phyloP scores from a whole-genome alignment of 495 filamentous ascomycete species.

The Endocarpon pusillum region DNA sequence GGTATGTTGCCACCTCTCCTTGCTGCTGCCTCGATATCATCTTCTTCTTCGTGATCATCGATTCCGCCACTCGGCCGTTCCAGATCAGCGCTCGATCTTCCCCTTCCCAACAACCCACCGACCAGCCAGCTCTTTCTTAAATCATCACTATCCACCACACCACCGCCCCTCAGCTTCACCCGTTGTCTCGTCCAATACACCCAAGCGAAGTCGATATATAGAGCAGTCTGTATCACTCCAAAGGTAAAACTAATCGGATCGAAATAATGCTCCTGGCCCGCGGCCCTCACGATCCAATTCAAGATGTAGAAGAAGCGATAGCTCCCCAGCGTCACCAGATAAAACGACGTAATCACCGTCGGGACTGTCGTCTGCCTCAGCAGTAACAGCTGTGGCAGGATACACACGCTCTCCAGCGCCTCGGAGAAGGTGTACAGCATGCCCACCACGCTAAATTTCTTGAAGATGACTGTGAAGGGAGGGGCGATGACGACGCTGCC shows the following conservation, averaged over 20 bases:
- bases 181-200: conserved; percentile 87
- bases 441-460: conserved; percentile 16
- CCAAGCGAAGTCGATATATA: conserved; percentile 94
- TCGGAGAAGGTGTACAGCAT: conserved; percentile 70
- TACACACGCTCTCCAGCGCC: conserved; percentile 75
- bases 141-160: conserved; percentile 87
- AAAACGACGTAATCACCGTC: conserved; percentile 90
- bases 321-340: conserved; percentile 71
- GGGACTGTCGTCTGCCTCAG: conserved; percentile 88
- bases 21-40: neutral
- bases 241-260: conserved; percentile 67
- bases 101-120: conserved; percentile 26
- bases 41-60: conserved; percentile 20
- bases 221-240: conserved; percentile 73
- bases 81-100: conserved; percentile 11
- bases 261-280: conserved; percentile 37
- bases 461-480: conserved; percentile 47
- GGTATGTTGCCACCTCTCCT: conserved; percentile 5
- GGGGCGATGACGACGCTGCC: conserved; percentile 44
- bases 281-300: conserved; percentile 68
- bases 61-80: conserved; percentile 26
- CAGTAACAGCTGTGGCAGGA: conserved; percentile 80
- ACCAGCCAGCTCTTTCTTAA: conserved; percentile 63
- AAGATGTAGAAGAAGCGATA: conserved; percentile 85
- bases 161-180: conserved; percentile 83